Evolutionary conservation across 192 early-diverging fungal genomes (phyloP).

Genomic region (Phycomyces nitens): DNA sequence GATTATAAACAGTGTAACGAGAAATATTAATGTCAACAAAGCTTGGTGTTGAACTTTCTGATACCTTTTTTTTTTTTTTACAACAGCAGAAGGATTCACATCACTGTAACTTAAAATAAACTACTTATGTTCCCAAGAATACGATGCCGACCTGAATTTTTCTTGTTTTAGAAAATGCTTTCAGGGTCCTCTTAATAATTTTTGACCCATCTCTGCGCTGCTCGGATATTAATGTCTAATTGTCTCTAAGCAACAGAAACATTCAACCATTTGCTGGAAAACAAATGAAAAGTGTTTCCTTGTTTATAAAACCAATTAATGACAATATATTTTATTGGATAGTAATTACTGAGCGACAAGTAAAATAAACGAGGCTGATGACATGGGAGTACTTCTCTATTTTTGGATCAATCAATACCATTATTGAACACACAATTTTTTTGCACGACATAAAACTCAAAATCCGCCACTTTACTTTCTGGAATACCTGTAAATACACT

Average conservation of each 20-base stretch:
- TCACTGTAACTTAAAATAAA: constrained; percentile 13
- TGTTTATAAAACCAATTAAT: neutral
- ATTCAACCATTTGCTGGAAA: neutral
- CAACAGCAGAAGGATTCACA: constrained; percentile 12
- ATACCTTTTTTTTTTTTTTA: constrained; percentile 6
- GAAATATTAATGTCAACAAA: constrained; percentile 15
- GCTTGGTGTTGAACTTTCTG: constrained; percentile 10
- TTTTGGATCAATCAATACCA: constrained; percentile 5
- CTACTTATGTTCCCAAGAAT: constrained; percentile 14
- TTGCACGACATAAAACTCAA: constrained; percentile 17
- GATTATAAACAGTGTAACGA: constrained; percentile 13
- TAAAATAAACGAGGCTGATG: neutral
- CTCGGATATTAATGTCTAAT: constrained; percentile 13
- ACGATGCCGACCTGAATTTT: constrained; percentile 15
- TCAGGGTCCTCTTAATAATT: constrained; percentile 19
- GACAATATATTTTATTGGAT: no score
- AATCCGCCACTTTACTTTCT: neutral
- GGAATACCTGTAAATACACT: no score
- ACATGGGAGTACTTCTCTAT: neutral
- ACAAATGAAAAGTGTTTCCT: neutral
- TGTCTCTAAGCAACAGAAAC: constrained; percentile 10
- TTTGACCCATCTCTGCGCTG: constrained; percentile 19
- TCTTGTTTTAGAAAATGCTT: constrained; percentile 12
- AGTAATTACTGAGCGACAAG: no score
- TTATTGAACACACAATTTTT: no score